Evolutionary conservation across 805 yeast genomes (phyloP).

Genomic region (Schizosaccharomyces osmophilus): DNA sequence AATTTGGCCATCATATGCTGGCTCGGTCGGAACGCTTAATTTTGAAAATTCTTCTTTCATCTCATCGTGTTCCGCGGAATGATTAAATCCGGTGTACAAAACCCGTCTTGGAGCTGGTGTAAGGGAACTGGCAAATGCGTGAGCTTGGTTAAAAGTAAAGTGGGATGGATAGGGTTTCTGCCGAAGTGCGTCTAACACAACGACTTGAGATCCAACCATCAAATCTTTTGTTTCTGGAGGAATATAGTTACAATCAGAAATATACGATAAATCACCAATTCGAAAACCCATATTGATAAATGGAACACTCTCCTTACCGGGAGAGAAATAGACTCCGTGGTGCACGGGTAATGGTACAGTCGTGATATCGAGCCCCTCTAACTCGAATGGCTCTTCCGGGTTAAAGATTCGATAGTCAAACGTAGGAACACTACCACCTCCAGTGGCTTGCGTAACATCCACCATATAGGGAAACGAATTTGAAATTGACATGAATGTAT

Average conservation of each 20-base stretch:
- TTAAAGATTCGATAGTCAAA: neutral
- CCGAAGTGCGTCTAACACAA: neutral
- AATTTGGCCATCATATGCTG: neutral
- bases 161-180: neutral
- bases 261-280: neutral
- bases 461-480: neutral
- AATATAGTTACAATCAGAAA: neutral
- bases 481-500: neutral
- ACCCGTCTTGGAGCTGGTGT: neutral
- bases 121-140: neutral
- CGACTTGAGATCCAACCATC: neutral
- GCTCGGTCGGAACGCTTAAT: neutral
- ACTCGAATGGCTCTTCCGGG: neutral
- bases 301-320: neutral
- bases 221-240: neutral
- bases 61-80: neutral
- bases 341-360: neutral
- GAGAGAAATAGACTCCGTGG: neutral
- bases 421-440: slow-evolving; percentile 2
- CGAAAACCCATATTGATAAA: neutral
- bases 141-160: slow-evolving; percentile 1
- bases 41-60: neutral
- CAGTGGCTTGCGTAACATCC: neutral
- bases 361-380: neutral
- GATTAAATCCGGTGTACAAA: neutral